Conservation (phyloP, 345 rosid genomes). For the Eucalyptus cloeziana region DNA sequence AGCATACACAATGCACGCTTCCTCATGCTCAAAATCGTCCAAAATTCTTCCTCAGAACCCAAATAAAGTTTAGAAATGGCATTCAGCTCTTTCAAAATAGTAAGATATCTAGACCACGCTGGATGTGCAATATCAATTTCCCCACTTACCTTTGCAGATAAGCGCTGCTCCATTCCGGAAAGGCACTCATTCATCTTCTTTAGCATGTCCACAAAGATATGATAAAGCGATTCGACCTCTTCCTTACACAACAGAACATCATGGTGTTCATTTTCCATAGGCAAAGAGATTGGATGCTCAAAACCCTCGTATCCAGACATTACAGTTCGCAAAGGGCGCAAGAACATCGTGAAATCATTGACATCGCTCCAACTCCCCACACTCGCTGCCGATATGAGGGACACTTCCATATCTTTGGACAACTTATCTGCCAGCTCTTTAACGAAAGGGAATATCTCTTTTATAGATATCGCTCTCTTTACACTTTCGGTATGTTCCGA, state of each 20-base stretch:
- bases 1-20: conserved; percentile 40
- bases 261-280: conserved; percentile 12
- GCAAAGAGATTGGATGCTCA: conserved; percentile 19
- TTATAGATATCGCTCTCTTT: conserved; percentile 11
- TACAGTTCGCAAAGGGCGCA: conserved; percentile 38
- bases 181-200: conserved; percentile 44
- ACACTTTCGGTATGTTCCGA: conserved; percentile 2
- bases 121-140: conserved; percentile 10
- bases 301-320: conserved; percentile 10
- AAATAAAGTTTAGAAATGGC: conserved; percentile 43
- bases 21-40: conserved; percentile 24
- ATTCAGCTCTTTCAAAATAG: conserved; percentile 59
- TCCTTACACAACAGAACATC: conserved; percentile 4
- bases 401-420: conserved; percentile 20
- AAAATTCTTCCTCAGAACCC: conserved; percentile 40
- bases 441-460: conserved; percentile 65
- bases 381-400: neutral
- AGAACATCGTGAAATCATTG: conserved; percentile 43
- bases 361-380: conserved; percentile 12
- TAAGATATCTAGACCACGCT: conserved; percentile 50
- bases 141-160: conserved; percentile 11
- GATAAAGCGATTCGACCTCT: conserved; percentile 36
- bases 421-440: conserved; percentile 46
- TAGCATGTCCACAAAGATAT: conserved; percentile 31
- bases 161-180: conserved; percentile 12